Evolutionary conservation across 306 rosid species (phyloP).

Genomic region (Neltuma alba): DNA sequence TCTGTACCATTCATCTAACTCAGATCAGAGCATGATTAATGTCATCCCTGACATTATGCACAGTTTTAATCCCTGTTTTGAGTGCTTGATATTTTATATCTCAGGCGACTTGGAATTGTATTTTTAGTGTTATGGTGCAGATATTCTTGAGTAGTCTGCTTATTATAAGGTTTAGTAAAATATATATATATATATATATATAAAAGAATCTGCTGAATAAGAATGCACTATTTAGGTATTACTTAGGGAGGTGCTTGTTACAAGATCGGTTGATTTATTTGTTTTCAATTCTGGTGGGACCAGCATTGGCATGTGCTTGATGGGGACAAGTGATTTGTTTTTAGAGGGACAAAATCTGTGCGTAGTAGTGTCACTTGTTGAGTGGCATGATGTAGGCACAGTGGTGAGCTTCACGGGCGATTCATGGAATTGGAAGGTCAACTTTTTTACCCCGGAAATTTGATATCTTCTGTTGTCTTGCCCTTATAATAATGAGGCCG

Average conservation of each 20-base stretch:
- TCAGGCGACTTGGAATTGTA: constrained; percentile 3
- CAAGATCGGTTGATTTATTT: constrained; percentile 10
- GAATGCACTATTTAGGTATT: constrained; percentile 1
- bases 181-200: too few relatives aligned
- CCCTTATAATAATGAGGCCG: constrained; percentile 13
- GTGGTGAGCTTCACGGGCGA: constrained; percentile 51
- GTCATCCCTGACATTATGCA: constrained; percentile 35
- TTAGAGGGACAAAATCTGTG: constrained; percentile 37
- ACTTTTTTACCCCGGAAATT: constrained; percentile 16
- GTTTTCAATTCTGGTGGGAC: constrained; percentile 36
- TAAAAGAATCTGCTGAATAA: not conserved
- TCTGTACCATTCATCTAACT: constrained; percentile 32
- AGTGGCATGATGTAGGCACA: constrained; percentile 46
- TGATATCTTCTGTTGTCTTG: constrained; percentile 34
- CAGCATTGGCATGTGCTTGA: constrained; percentile 46
- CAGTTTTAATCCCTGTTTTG: constrained; percentile 34
- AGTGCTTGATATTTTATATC: constrained; percentile 7
- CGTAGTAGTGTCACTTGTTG: not conserved
- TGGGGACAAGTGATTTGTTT: constrained; percentile 35
- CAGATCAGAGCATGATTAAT: constrained; percentile 19
- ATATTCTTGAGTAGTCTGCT: not conserved
- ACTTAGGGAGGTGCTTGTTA: not conserved
- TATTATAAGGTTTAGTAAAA: not conserved
- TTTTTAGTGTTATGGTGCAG: not conserved
- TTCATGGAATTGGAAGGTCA: constrained; percentile 37